Conservation (phyloP, 257 asterid species). For the Solanum pimpinellifolium region DNA sequence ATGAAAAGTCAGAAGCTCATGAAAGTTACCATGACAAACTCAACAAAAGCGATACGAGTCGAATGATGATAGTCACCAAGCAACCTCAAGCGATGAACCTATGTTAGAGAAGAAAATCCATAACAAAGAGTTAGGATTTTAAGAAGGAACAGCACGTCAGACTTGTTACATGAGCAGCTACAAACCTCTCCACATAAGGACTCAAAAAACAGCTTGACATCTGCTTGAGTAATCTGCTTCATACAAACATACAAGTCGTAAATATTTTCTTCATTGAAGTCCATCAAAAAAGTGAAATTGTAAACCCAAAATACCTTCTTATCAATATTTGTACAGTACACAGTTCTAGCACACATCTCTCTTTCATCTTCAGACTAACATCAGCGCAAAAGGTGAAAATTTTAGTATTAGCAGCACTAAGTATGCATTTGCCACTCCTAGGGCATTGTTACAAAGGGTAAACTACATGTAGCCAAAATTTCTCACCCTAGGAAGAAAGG, state of each 20-base stretch:
- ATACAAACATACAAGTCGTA: background rate
- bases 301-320: conserved; percentile 31
- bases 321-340: conserved; percentile 52
- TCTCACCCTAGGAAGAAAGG: conserved; percentile 54
- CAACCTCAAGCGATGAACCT: conserved; percentile 96
- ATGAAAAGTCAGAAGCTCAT: background rate
- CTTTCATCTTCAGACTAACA: conserved; percentile 50
- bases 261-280: background rate
- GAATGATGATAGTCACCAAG: conserved; percentile 95
- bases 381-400: background rate
- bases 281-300: background rate
- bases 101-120: conserved; percentile 27
- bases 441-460: background rate
- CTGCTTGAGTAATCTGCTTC: conserved; percentile 42
- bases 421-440: background rate
- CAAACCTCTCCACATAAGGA: conserved; percentile 52
- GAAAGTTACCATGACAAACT: conserved; percentile 75
- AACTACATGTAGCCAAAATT: background rate
- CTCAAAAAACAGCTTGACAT: conserved; percentile 51
- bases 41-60: conserved; percentile 94
- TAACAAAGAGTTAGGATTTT: background rate
- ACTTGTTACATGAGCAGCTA: background rate
- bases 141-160: background rate
- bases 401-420: background rate
- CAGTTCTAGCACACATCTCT: conserved; percentile 61